Evolutionary conservation across 208 protist genomes (phyloP).

Genomic region (Trypanosoma rangeli): DNA sequence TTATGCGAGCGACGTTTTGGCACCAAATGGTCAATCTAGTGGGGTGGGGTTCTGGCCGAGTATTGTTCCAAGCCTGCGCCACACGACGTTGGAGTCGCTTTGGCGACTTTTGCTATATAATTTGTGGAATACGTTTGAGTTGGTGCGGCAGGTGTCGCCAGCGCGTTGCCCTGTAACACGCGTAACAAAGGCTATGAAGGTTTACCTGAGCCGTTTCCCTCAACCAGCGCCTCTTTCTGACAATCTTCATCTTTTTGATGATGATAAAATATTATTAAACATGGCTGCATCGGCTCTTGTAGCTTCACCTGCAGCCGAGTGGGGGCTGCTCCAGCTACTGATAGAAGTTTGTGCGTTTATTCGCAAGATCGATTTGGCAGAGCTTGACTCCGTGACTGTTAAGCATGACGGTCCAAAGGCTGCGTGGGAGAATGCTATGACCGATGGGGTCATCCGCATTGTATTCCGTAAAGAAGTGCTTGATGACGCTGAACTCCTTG

Average conservation of each 20-base stretch:
- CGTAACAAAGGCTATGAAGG: slow-evolving; percentile 31
- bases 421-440: slow-evolving; percentile 9
- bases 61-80: slow-evolving; percentile 43
- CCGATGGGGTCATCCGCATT: slow-evolving; percentile 18
- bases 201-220: slow-evolving; percentile 15
- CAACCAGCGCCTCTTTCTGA: slow-evolving; percentile 5
- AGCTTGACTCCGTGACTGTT: slow-evolving; percentile 14
- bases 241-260: background rate
- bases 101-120: slow-evolving; percentile 58
- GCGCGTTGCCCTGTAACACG: slow-evolving; percentile 33
- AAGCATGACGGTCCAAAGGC: slow-evolving; percentile 7
- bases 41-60: background rate
- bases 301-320: slow-evolving; percentile 24
- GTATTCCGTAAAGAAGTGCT: slow-evolving; percentile 13
- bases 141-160: slow-evolving; percentile 34
- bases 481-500: slow-evolving; percentile 15
- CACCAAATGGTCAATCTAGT: background rate
- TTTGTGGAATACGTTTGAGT: slow-evolving; percentile 40
- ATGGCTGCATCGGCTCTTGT: slow-evolving; percentile 36
- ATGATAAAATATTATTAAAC: slow-evolving; percentile 23
- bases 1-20: background rate
- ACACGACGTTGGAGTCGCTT: slow-evolving; percentile 44
- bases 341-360: slow-evolving; percentile 42
- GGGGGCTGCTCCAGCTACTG: slow-evolving; percentile 39
- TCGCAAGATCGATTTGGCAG: slow-evolving; percentile 30